phyloP scores from a whole-genome alignment of 768 basidiomycete genomes.

The Plicaturopsis crispa region DNA sequence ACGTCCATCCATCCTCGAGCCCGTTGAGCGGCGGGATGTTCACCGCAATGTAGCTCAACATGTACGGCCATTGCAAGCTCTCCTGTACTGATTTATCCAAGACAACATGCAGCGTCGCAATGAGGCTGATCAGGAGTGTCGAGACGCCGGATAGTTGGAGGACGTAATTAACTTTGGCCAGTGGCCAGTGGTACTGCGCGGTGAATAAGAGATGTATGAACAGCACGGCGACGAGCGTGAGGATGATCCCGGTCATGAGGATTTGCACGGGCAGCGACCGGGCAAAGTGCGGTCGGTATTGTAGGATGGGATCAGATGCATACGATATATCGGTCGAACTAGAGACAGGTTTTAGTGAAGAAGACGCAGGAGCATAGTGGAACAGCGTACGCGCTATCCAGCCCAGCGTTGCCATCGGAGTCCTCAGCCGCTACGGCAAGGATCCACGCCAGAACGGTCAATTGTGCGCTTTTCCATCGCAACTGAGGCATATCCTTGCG shows the following conservation, averaged over 20 bases:
- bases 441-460: too few species aligned
- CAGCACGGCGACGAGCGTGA: conserved; percentile 80
- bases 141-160: conserved; percentile 82
- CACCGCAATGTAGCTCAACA: conserved; percentile 88
- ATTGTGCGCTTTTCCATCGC: too few species aligned
- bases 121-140: conserved; percentile 69
- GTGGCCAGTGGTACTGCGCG: conserved; percentile 91
- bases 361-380: too few species aligned
- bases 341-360: too few species aligned
- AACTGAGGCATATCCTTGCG: too few species aligned
- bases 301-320: conserved; percentile 63
- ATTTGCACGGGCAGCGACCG: conserved; percentile 90
- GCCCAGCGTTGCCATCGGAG: too few species aligned
- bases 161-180: conserved; percentile 87
- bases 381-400: too few species aligned
- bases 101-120: conserved; percentile 73
- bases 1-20: conserved; percentile 44
- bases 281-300: conserved; percentile 72
- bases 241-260: conserved; percentile 73
- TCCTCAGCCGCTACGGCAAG: too few species aligned
- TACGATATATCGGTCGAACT: too few species aligned
- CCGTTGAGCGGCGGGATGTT: conserved; percentile 54
- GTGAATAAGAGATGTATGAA: conserved; percentile 93
- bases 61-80: conserved; percentile 86
- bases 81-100: conserved; percentile 50